Conservation (phyloP, 2,329 filamentous ascomycete species). For the Aspergillus pseudonomiae region DNA sequence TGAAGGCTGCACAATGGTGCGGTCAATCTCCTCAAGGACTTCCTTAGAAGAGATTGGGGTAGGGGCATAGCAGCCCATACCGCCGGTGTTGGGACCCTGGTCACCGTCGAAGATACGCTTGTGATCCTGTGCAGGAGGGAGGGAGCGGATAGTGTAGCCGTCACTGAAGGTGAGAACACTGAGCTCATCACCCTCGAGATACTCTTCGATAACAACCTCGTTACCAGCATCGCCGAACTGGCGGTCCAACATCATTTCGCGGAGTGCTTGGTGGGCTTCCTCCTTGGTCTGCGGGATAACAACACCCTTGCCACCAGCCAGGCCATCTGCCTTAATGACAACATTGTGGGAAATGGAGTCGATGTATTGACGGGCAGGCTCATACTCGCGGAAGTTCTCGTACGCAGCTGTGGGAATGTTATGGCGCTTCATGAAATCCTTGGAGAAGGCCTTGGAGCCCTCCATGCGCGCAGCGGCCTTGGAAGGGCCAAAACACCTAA, state of each 20-base stretch:
- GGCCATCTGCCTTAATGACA: slow-evolving; percentile 90
- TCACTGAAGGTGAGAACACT: slow-evolving; percentile 91
- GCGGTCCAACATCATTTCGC: slow-evolving; percentile 85
- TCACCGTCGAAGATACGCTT: slow-evolving; percentile 93
- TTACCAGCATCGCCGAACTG: slow-evolving; percentile 85
- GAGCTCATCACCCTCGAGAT: slow-evolving; percentile 85
- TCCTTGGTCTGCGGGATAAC: slow-evolving; percentile 81
- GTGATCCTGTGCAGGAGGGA: slow-evolving; percentile 94
- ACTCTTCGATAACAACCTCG: slow-evolving; percentile 95
- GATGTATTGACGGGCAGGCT: slow-evolving; percentile 73
- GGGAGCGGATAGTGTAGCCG: slow-evolving; percentile 77
- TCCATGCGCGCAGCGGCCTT: slow-evolving; percentile 86
- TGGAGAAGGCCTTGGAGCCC: slow-evolving; percentile 94
- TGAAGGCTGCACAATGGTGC: slow-evolving; percentile 83
- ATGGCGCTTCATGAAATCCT: slow-evolving; percentile 95
- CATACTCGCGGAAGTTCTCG: slow-evolving; percentile 81
- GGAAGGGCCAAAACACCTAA: slow-evolving; percentile 83
- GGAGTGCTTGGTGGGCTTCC: slow-evolving; percentile 79
- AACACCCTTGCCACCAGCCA: slow-evolving; percentile 94
- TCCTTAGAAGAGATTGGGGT: slow-evolving; percentile 76
- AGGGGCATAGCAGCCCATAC: slow-evolving; percentile 97
- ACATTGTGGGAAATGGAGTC: slow-evolving; percentile 71
- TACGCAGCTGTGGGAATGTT: slow-evolving; percentile 89
- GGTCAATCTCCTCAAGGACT: slow-evolving; percentile 76
- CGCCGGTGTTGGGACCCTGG: slow-evolving; percentile 88